phyloP scores from a whole-genome alignment of 352 stramenopile genomes.

The Phytophthora pinifolia region DNA sequence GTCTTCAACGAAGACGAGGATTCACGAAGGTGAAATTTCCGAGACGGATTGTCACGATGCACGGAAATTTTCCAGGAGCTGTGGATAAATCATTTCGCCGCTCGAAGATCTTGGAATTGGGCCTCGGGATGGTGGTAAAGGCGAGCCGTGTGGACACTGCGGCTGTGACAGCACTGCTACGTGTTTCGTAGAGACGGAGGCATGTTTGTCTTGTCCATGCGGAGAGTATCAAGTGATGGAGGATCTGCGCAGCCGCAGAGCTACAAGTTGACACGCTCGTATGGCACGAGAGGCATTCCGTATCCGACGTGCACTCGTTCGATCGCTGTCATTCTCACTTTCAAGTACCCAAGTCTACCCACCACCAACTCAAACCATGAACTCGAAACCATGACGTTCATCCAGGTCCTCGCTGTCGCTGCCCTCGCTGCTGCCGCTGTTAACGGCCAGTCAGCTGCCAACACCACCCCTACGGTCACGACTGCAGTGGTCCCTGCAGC shows the following conservation, averaged over 20 bases:
- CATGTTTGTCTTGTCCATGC: conserved; percentile 18
- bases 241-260: conserved; percentile 18
- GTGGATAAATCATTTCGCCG: conserved; percentile 22
- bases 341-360: conserved; percentile 28
- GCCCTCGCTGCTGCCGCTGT: conserved; percentile 26
- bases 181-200: conserved; percentile 14
- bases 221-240: conserved; percentile 6
- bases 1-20: conserved; percentile 4
- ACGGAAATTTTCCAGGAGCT: background rate
- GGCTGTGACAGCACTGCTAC: conserved; percentile 5
- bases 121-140: conserved; percentile 13
- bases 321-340: conserved; percentile 17
- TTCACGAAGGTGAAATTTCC: no score
- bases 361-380: no score
- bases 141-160: conserved; percentile 14
- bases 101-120: background rate
- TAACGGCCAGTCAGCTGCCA: conserved; percentile 24
- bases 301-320: no score
- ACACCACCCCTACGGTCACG: conserved; percentile 8
- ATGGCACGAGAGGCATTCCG: conserved; percentile 9
- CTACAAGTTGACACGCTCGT: conserved; percentile 19
- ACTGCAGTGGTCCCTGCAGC: conserved; percentile 3
- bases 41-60: no score
- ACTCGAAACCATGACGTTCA: no score
- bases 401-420: conserved; percentile 31